phyloP scores from a whole-genome alignment of 1,139 yeast genomes.

The Hansenula lynferdii region DNA sequence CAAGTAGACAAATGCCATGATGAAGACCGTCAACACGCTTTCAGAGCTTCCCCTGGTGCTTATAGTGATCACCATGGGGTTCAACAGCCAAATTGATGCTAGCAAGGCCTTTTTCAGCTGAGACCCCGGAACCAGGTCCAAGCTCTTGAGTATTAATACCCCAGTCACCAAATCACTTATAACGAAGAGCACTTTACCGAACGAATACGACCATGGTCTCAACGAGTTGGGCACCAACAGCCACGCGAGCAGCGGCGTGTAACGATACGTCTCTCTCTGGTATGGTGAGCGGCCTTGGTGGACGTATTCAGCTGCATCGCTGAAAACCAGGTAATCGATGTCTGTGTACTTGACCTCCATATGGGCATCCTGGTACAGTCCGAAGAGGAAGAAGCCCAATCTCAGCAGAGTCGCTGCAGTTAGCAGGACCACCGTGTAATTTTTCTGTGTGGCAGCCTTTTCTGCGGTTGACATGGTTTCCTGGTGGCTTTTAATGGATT shows the following conservation, averaged over 20 bases:
- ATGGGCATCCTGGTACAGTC: slow-evolving; percentile 78
- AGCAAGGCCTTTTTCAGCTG: slow-evolving; percentile 34
- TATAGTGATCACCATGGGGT: slow-evolving; percentile 94
- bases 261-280: slow-evolving; percentile 80
- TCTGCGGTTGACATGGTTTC: background rate
- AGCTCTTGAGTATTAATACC: slow-evolving; percentile 45
- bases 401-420: slow-evolving; percentile 40
- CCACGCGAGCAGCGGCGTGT: slow-evolving; percentile 91
- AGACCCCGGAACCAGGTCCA: slow-evolving; percentile 27
- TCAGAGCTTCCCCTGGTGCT: slow-evolving; percentile 94
- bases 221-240: slow-evolving; percentile 54
- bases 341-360: slow-evolving; percentile 88
- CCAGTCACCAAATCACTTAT: slow-evolving; percentile 82
- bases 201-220: slow-evolving; percentile 37
- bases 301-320: slow-evolving; percentile 85
- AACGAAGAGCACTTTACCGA: slow-evolving; percentile 78
- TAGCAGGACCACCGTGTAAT: background rate
- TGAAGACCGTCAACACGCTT: slow-evolving; percentile 76
- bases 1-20: slow-evolving; percentile 54
- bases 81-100: slow-evolving; percentile 74
- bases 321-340: slow-evolving; percentile 87
- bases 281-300: slow-evolving; percentile 67
- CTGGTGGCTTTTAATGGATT: too few relatives aligned
- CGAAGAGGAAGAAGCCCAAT: slow-evolving; percentile 68
- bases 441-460: background rate